Evolutionary conservation across 106 monocot species (phyloP), one percentile per base, ranked within the genome.

Genomic region (Cymbidium sinense): DNA sequence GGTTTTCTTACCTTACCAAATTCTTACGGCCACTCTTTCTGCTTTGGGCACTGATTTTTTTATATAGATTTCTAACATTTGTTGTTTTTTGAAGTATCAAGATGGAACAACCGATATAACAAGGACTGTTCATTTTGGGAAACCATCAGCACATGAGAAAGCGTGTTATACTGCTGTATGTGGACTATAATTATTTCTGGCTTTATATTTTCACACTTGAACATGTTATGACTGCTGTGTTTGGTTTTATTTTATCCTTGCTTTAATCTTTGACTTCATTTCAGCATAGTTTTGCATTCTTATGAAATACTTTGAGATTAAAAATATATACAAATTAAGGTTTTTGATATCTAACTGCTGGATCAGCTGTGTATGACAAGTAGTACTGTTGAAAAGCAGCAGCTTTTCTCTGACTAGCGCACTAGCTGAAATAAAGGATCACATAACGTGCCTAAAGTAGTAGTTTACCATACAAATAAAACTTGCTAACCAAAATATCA

Each of bases 81-180:
- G 20, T 54, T 9, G 30, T 43, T 80, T 80, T 70, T 67, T 83
- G 29, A 70, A 93, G 96, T 96, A 96, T 91, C 82, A 89, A 84
- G 98, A 98, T 90, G 98, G 98, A 78, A 98, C 98, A 75, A 98
- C 98, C 34, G 98, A 98, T 79, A 91, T 98, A 75, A 98, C 98
- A 77, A 80, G 98, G 64, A 98, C 98, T 33, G 98, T 98, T 83
- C 98, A 98, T 87, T 98, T 98, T 86, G 94, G 92, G 34, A 98
- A 92, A 70, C 98, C 98, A 76, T 90, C 94, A 71, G 88, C 83
- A 58, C 94, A 94, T 76, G 98, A 98, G 84, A 98, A 98, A 88
- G 84, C 90, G 75, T 94, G 94, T 77, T 98, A 92, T 83, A 98
- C 98, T 70, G 91, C 94, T 75, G 98, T 98, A 87, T 44, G 91